A percentile compares a stretch with the other conserved stretches of the same genome.
Evolutionary conservation across 2,329 filamentous ascomycete genomes (phyloP).

Genomic region (Nemania sp.): DNA sequence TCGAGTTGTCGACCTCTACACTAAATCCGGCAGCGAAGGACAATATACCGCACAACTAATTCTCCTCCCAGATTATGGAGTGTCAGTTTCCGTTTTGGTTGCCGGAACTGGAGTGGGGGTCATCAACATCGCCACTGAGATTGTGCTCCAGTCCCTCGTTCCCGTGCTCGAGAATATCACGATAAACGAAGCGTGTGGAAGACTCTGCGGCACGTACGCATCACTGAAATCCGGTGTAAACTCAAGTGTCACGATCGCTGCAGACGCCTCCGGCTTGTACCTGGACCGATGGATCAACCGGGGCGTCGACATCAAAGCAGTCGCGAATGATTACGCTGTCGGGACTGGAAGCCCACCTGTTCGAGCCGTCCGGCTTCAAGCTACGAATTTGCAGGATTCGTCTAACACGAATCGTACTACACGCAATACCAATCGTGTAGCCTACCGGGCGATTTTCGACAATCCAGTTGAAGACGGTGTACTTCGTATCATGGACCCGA

Average conservation of each 20-base stretch:
- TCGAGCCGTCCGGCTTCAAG: background rate
- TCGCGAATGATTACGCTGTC: slow-evolving; percentile 7
- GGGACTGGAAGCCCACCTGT: slow-evolving; percentile 7
- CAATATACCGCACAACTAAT: slow-evolving; percentile 14
- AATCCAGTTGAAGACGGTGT: slow-evolving; percentile 2
- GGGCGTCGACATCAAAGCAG: slow-evolving; percentile 9
- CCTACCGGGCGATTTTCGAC: slow-evolving; percentile 14
- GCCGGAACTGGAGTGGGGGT: slow-evolving; percentile 11
- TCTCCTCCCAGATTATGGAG: slow-evolving; percentile 11
- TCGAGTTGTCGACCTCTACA: slow-evolving; percentile 15
- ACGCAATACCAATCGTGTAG: background rate
- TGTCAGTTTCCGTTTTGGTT: slow-evolving; percentile 6
- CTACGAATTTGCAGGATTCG: slow-evolving; percentile 6
- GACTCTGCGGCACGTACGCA: slow-evolving; percentile 11
- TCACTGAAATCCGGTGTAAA: background rate
- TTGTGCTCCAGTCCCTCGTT: slow-evolving; percentile 18
- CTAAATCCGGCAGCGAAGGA: slow-evolving; percentile 11
- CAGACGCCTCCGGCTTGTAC: slow-evolving; percentile 16
- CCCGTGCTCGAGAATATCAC: slow-evolving; percentile 10
- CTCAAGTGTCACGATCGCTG: slow-evolving; percentile 17
- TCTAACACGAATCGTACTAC: background rate
- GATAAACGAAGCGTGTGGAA: background rate
- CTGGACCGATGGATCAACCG: slow-evolving; percentile 9
- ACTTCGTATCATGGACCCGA: slow-evolving; percentile 9
- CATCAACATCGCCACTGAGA: slow-evolving; percentile 9